Evolutionary conservation across 768 basidiomycete species (phyloP).

Genomic region (Lyophyllum shimeji): DNA sequence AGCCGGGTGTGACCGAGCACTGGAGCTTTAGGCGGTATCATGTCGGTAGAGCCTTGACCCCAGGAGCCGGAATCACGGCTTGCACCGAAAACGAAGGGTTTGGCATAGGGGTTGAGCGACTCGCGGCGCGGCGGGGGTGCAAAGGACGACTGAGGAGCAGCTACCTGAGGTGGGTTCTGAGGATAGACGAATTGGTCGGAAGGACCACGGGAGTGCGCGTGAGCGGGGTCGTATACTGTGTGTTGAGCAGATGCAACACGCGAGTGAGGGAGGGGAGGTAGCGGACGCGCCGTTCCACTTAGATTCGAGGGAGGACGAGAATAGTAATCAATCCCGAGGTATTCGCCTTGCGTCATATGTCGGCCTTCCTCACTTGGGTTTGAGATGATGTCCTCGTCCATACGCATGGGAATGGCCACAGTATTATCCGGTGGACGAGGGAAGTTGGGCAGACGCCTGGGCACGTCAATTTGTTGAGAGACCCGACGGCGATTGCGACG

Average conservation of each 20-base stretch:
- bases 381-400: slow-evolving; percentile 70
- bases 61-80: slow-evolving; percentile 30
- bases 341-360: slow-evolving; percentile 32
- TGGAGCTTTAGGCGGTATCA: slow-evolving; percentile 35
- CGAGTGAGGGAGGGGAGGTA: slow-evolving; percentile 65
- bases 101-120: slow-evolving; percentile 75
- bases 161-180: slow-evolving; percentile 22
- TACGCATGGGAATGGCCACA: slow-evolving; percentile 35
- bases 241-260: slow-evolving; percentile 61
- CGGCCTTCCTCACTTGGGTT: slow-evolving; percentile 83
- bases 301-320: slow-evolving; percentile 44
- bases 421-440: slow-evolving; percentile 68
- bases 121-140: slow-evolving; percentile 29
- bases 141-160: slow-evolving; percentile 19
- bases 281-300: slow-evolving; percentile 46
- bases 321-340: slow-evolving; percentile 48
- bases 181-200: slow-evolving; percentile 33
- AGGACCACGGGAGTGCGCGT: slow-evolving; percentile 62
- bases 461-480: slow-evolving; percentile 54
- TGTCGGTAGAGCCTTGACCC: slow-evolving; percentile 29
- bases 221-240: slow-evolving; percentile 58
- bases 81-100: slow-evolving; percentile 79
- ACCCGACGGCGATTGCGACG: slow-evolving; percentile 56
- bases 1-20: slow-evolving; percentile 39
- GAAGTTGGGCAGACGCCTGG: slow-evolving; percentile 76